Conservation (phyloP, 1,284 basidiomycete species). For the Puccinia coronata region DNA sequence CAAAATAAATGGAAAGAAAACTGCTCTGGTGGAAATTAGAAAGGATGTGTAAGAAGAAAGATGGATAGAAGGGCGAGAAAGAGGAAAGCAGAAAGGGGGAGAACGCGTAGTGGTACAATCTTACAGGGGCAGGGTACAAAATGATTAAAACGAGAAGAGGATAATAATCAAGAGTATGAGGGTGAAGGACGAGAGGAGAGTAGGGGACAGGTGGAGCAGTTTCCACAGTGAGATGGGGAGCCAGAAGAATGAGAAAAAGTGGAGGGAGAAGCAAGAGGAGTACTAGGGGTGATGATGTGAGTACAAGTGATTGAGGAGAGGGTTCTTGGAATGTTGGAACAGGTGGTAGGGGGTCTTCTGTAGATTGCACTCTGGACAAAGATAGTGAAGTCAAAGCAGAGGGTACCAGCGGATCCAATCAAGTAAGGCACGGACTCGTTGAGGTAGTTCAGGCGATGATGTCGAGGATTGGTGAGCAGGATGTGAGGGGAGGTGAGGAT, state of each 20-base stretch:
- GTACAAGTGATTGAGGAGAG: neutral
- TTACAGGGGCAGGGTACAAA: neutral
- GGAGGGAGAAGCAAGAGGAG: neutral
- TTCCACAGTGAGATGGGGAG: neutral
- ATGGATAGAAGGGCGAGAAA: neutral
- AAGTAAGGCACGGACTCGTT: constrained; percentile 21
- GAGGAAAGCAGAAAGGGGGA: neutral
- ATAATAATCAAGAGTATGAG: neutral
- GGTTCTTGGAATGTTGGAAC: neutral
- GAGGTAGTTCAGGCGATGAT: neutral
- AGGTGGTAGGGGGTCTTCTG: neutral
- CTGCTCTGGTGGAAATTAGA: neutral
- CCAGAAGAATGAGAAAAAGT: neutral
- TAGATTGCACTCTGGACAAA: constrained; percentile 38
- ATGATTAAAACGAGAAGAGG: neutral
- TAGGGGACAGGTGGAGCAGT: neutral
- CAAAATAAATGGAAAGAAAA: too few species aligned
- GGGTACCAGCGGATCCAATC: constrained; percentile 33
- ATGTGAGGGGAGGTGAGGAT: constrained; percentile 31
- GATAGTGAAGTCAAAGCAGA: constrained; percentile 40
- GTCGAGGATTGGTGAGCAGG: neutral
- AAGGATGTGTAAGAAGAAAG: neutral
- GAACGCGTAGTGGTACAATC: too few species aligned
- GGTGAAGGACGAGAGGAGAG: neutral
- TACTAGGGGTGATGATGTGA: neutral